Percentiles rank a stretch among this genome's conserved stretches.
These are phyloP conservation scores for Tetrahymena elliotti DNA, from an alignment of 73 alveolate genomes.

Conservation along the genomic window DNA sequence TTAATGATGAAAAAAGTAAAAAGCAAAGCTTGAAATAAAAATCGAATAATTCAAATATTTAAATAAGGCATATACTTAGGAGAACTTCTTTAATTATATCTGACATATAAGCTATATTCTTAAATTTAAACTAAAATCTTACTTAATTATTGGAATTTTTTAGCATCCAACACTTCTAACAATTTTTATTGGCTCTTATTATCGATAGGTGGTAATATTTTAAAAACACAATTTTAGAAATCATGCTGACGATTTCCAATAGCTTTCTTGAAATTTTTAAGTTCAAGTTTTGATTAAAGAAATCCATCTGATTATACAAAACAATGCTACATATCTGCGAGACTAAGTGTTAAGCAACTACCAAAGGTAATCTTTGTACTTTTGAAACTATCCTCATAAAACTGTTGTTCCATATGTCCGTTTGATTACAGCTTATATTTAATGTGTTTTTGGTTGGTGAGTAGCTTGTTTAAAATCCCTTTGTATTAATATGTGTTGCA, in stretches of 20 bases:
- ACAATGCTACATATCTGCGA: neutral
- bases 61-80: neutral
- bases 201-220: slow-evolving; percentile 20
- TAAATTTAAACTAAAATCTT: neutral
- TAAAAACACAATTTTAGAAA: slow-evolving; percentile 33
- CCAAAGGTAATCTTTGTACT: neutral
- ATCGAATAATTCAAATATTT: no score
- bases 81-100: neutral
- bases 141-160: slow-evolving; percentile 1
- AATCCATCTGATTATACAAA: neutral
- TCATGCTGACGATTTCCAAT: slow-evolving; percentile 31
- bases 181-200: slow-evolving; percentile 10
- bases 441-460: neutral
- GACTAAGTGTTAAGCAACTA: neutral
- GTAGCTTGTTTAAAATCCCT: neutral
- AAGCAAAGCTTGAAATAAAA: no score
- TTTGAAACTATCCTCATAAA: neutral
- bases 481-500: neutral
- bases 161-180: slow-evolving; percentile 6
- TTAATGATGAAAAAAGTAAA: no score
- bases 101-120: neutral
- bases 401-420: neutral
- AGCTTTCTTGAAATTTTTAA: neutral
- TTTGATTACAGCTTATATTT: neutral
- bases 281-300: neutral